Base-by-base conservation (phyloP, 257 asterid species). In the Plantago major region DNA sequence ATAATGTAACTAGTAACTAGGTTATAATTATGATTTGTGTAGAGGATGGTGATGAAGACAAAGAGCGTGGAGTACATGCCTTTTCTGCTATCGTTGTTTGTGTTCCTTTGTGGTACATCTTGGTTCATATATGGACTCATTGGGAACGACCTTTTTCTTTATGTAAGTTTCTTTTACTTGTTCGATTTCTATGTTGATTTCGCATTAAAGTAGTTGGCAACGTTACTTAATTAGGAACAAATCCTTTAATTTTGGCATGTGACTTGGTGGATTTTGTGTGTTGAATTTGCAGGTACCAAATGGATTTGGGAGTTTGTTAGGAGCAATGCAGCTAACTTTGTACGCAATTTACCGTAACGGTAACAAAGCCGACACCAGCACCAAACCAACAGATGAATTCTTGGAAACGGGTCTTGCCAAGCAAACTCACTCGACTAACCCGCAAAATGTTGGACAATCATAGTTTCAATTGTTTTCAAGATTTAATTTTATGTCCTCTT, bases 31-130 rank as follows among this genome's bases (percentile, higher is more conserved):
- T 62, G 8, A n/a, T 15, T 4, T 65, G 65, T 58, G 69, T 71
- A 89, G 97, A 84, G 91, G 63, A 46, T 81, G 81, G 97, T 89
- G 84, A 82, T 89, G 97, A 89, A 76, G 86, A 70, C 14, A n/a
- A n/a, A n/a, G n/a, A n/a, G n/a, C n/a, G n/a, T n/a, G n/a, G n/a
- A n/a, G n/a, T n/a, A n/a, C n/a, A 89, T 89, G 97, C 97, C 97
- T 3, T 87, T 89, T 61, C 76, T 75, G 14, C 56, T 89, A 44
- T 89, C 97, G 10, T 65, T 86, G 6, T 84, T 84, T 55, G 94
- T 86, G 5, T 84, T 84, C 71, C 75, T 89, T 0, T 81, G 91
- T 69, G 94, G 94, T 15, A 81, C 95, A 48, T 84, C 81, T 1
- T 89, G 97, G 97, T 82, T 84, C 44, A 67, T 82, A 14, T 89